phyloP scores from a whole-genome alignment of 164 flowering plant genomes.

The Sedum album region DNA sequence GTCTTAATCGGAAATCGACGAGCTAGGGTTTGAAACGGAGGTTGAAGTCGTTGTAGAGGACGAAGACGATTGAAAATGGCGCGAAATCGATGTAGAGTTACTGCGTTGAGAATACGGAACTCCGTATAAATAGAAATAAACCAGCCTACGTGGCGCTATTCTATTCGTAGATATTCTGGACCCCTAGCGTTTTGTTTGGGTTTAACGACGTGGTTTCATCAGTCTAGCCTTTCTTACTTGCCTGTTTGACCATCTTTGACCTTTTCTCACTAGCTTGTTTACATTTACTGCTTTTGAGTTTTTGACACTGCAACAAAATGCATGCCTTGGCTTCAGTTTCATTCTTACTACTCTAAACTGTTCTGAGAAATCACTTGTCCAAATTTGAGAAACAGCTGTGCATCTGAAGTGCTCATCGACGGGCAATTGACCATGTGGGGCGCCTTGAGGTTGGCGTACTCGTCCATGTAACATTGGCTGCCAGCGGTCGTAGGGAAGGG shows the following conservation, averaged over 20 bases:
- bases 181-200: too few species aligned
- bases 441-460: slow-evolving; percentile 62
- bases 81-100: background rate
- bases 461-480: slow-evolving; percentile 57
- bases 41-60: background rate
- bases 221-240: too few species aligned
- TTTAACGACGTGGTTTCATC: too few species aligned
- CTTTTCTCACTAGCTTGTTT: too few species aligned
- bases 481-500: slow-evolving; percentile 17
- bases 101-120: background rate
- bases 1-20: background rate
- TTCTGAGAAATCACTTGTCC: slow-evolving; percentile 93
- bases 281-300: too few species aligned
- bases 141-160: too few species aligned
- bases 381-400: slow-evolving; percentile 83
- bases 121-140: too few species aligned
- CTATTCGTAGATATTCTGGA: too few species aligned
- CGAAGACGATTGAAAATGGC: background rate
- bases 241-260: too few species aligned
- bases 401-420: slow-evolving; percentile 84
- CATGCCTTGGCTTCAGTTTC: too few species aligned
- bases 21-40: background rate
- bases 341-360: slow-evolving; percentile 16
- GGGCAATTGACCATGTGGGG: slow-evolving; percentile 59
- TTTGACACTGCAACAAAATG: too few species aligned